Evolutionary conservation across 2,329 filamentous ascomycete genomes (phyloP), one percentile per base, ranked within the genome.

Genomic region (Claviceps monticola): DNA sequence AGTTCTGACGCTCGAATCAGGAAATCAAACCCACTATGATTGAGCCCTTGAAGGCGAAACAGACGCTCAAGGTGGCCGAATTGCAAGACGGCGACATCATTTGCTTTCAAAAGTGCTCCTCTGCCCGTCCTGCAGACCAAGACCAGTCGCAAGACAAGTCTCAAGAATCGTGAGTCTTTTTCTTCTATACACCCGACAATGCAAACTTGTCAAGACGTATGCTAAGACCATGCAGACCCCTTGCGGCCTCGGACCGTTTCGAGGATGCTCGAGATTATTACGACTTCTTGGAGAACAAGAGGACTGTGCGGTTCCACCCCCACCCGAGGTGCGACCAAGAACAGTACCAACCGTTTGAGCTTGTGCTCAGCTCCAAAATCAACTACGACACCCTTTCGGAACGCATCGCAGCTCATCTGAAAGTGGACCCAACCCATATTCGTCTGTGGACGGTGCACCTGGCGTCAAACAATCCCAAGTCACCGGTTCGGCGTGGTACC

Each of bases 21-120:
- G 93, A 98, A 72, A 97, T 98, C 69, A 98, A 97, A 69, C 89
- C 90, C 49, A 87, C 82, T 54, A 97, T 97, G 90, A 95, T 98
- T 58, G 94, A 98, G 64, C 77, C 80, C 6, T 84, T 98, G 73
- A 97, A 96, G 69, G 79, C 84, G 0, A 97, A 95, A 70, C 82
- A 88, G 62, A 88, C 89, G 0, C 76, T 98, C 54, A 86, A 89
- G 58, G 83, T 87, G 54, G 93, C 93, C 1, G 94, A 98, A 66
- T 85, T 98, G 23, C 91, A 97, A 64, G 91, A 98, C 61, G 93
- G 93, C 48, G 93, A 98, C 63, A 95, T 98, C 58, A 82, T 98
- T 52, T 95, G 90, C 63, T 96, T 97, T 70, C 93, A 98, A 65
- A 79, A 80, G 54, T 71, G 76, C 26, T 69, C 29, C 9, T 34